A percentile compares a stretch with the other conserved stretches of the same genome.
phyloP scores from a whole-genome alignment of 1,284 basidiomycete species.

The Bondarzewia mesenterica region DNA sequence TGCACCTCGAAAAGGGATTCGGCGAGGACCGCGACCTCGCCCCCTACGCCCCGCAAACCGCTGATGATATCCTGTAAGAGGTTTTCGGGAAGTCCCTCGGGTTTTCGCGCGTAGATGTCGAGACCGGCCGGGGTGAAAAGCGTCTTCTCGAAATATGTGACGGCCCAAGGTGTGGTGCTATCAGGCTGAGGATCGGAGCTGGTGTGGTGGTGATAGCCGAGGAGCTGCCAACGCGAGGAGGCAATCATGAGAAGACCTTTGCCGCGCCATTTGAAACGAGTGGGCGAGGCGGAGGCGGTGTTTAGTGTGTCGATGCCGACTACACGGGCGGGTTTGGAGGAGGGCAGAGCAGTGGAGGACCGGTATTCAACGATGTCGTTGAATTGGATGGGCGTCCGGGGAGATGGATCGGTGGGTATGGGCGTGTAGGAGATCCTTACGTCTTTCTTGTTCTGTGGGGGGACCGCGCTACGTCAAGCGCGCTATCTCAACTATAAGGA shows the following conservation, averaged over 20 bases:
- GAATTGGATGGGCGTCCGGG: constrained; percentile 17
- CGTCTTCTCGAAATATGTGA: constrained; percentile 43
- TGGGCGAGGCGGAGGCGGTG: constrained; percentile 17
- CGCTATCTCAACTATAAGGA: background rate
- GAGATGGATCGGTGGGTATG: constrained; percentile 3
- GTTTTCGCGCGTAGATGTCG: constrained; percentile 34
- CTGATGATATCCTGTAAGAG: constrained; percentile 4
- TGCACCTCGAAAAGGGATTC: background rate
- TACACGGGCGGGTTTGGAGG: constrained; percentile 22
- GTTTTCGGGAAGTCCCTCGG: constrained; percentile 16
- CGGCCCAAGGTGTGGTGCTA: constrained; percentile 26
- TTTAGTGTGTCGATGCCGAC: constrained; percentile 29
- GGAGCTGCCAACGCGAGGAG: constrained; percentile 39
- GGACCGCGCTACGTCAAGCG: background rate
- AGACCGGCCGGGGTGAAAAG: constrained; percentile 44
- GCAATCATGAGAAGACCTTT: constrained; percentile 33
- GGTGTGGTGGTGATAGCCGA: constrained; percentile 32
- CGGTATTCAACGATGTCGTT: constrained; percentile 33
- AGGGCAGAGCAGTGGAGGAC: constrained; percentile 18
- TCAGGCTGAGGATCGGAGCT: constrained; percentile 29
- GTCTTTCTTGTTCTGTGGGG: constrained; percentile 28
- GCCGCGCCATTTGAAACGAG: constrained; percentile 39
- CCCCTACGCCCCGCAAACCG: background rate
- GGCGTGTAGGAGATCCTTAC: constrained; percentile 36
- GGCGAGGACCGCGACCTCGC: background rate